phyloP scores from a whole-genome alignment of 139 green algal species.

The Closterium sp. region DNA sequence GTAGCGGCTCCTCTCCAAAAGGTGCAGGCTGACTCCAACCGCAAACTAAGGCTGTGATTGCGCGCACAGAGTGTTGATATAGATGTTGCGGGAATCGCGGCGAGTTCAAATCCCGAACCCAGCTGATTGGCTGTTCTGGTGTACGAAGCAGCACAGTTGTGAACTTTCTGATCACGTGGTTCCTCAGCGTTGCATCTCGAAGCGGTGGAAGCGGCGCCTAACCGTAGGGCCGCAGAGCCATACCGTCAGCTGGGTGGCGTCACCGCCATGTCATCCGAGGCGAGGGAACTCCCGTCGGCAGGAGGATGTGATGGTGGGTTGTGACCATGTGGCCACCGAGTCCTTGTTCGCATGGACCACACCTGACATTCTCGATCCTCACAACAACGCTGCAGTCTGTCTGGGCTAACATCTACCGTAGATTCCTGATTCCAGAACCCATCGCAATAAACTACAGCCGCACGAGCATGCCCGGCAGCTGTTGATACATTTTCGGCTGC shows the following conservation, averaged over 20 bases:
- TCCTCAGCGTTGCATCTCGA: background rate
- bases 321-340: no score
- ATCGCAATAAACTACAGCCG: background rate
- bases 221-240: background rate
- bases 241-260: background rate
- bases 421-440: background rate
- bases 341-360: background rate
- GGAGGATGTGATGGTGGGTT: no score
- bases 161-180: background rate
- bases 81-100: background rate
- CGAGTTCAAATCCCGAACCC: no score
- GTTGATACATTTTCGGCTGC: no score
- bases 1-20: background rate
- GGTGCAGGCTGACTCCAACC: background rate
- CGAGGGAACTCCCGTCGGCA: background rate
- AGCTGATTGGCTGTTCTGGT: no score
- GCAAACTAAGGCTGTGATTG: background rate
- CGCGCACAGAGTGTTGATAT: background rate
- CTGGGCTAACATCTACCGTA: background rate
- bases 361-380: background rate
- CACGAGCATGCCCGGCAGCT: background rate
- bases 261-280: background rate
- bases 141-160: no score
- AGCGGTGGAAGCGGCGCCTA: background rate
- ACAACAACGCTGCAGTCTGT: background rate